Percentiles rank a stretch among this genome's conserved stretches.
Evolutionary conservation across 495 filamentous ascomycete genomes (phyloP).

Genomic region (Xylaria longipes): DNA sequence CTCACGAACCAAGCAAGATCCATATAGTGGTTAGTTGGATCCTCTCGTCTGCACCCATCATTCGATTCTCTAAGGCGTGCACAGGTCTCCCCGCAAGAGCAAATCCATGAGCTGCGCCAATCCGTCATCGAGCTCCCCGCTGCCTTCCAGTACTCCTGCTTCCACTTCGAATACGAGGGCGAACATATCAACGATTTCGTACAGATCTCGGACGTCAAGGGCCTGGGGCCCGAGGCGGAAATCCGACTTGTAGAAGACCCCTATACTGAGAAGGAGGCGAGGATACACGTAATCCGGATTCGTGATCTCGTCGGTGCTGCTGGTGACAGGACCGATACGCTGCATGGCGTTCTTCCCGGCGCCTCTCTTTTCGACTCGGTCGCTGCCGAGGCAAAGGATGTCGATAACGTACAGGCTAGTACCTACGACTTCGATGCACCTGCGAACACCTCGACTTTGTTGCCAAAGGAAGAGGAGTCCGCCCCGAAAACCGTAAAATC

Average conservation of each 20-base stretch:
- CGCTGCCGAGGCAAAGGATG: conserved; percentile 52
- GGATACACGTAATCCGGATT: conserved; percentile 89
- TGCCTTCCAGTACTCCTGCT: conserved; percentile 97
- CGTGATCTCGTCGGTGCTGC: conserved; percentile 92
- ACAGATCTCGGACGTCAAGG: conserved; percentile 90
- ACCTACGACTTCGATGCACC: conserved; percentile 78
- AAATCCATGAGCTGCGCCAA: conserved; percentile 96
- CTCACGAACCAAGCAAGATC: conserved; percentile 78
- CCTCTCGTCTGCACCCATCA: conserved; percentile 26
- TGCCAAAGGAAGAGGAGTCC: conserved; percentile 67
- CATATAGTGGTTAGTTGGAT: conserved; percentile 74
- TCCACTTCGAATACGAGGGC: conserved; percentile 90
- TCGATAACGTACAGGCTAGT: conserved; percentile 60
- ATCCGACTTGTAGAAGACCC: conserved; percentile 89
- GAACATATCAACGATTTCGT: conserved; percentile 92
- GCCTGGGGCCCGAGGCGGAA: conserved; percentile 73
- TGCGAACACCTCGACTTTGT: conserved; percentile 70
- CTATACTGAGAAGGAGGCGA: conserved; percentile 98
- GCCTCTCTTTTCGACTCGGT: conserved; percentile 84
- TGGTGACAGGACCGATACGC: conserved; percentile 82
- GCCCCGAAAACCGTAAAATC: conserved; percentile 88
- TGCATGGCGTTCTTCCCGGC: conserved; percentile 89
- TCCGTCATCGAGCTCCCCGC: conserved; percentile 93
- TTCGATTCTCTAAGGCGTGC: conserved; percentile 35
- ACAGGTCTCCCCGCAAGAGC: conserved; percentile 90